Evolutionary conservation across 139 green algal species (phyloP).

Genomic region (Coelastrella sp.): DNA sequence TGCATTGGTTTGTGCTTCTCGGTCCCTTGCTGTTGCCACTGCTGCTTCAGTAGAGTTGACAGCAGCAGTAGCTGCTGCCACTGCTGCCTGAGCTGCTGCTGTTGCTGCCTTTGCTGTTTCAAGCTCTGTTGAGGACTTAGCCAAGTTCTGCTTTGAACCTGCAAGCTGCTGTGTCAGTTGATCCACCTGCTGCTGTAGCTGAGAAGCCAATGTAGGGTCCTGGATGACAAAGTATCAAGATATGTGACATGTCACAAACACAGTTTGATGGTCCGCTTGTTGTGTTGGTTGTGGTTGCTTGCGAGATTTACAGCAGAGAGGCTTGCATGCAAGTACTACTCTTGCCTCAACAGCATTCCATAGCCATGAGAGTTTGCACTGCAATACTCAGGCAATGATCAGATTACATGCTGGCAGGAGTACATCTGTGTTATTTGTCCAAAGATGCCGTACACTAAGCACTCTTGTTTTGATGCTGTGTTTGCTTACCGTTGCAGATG

Average conservation of each 20-base stretch:
- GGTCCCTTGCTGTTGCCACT: conserved; percentile 1
- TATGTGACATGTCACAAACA: background rate
- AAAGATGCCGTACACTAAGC: no score
- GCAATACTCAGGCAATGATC: no score
- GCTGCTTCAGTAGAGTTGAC: conserved; percentile 2
- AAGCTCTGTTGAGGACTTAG: background rate
- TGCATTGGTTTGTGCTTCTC: background rate
- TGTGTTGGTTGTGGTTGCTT: no score
- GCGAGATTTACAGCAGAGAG: no score
- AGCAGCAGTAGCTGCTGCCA: background rate
- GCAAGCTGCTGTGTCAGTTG: background rate
- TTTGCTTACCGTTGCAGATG: background rate
- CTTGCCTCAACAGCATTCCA: no score
- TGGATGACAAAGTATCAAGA: background rate
- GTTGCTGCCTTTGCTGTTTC: conserved; percentile 1
- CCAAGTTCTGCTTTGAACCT: background rate
- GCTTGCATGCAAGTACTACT: no score
- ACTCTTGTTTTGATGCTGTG: no score
- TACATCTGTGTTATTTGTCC: no score
- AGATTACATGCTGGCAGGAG: no score
- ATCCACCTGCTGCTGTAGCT: conserved; percentile 1
- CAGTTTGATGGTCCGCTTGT: no score
- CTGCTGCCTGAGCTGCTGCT: conserved; percentile 3
- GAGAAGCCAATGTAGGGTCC: conserved; percentile 4
- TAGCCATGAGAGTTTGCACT: no score